Base-by-base conservation (phyloP, 495 filamentous ascomycete genomes). In the Jackrogersella multiformis region DNA sequence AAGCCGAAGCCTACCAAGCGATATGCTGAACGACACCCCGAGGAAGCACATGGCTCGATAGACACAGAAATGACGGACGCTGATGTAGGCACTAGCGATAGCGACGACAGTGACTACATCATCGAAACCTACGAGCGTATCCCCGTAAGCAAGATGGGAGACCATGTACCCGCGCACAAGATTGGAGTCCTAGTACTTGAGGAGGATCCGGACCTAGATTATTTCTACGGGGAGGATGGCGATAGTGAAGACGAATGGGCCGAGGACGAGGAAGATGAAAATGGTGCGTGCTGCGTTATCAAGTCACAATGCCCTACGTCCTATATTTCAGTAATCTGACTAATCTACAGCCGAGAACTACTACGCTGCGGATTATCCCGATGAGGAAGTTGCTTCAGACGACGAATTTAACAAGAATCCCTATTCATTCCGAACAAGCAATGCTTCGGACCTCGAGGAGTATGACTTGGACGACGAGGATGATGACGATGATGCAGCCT, bases 251-350 rank as follows among this genome's bases (percentile, higher is more conserved):
- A 80, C 5, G 80, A 85, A 7, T 78, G 76, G 45, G 72, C 73
- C 0, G 82, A 85, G 35, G 81, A 84, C 45, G 83, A 85, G n/a
- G 83, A 86, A 38, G 83, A 86, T 41, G 82, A 85, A 55, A 85
- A 86, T 58, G 82, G 84, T 85, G 70, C 59, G 75, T 60, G 6
- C 13, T 39, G 21, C 32, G 10, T 38, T 53, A 15, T 8, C n/a
- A 56, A 36, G 8, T 38, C n/a, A 12, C 9, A 10, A n/a, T 46
- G 13, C 10, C 10, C 42, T 20, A n/a, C n/a, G n/a, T n/a, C n/a
- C n/a, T 38, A 28, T 13, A 5, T 18, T 16, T 13, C 24, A 34
- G 24, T 16, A 34, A 9, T 45, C 59, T 39, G 45, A 73, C 59
- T 12, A 12, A 32, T 35, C 36, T 56, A n/a, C 45, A 86, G 84